A percentile compares a stretch with the other conserved stretches of the same genome.
These are phyloP conservation scores for Picochlorum sp. DNA, from an alignment of 139 green algal genomes.

Conservation along the genomic window DNA sequence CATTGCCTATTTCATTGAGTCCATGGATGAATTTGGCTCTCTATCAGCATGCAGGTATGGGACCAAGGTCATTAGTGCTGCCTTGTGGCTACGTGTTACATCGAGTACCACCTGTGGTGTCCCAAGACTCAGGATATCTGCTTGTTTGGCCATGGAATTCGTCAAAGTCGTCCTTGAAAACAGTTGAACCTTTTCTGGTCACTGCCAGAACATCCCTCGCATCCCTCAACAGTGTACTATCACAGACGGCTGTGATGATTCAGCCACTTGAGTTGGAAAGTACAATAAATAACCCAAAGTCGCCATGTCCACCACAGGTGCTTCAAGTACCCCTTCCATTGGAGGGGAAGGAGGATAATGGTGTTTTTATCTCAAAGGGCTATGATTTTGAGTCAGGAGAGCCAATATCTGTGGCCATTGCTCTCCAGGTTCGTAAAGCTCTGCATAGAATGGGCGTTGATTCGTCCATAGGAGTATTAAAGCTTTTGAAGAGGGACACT, in stretches of 20 bases:
- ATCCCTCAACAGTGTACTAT: slow-evolving; percentile 61
- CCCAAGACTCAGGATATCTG: slow-evolving; percentile 36
- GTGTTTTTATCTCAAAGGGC: no score
- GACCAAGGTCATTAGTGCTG: slow-evolving; percentile 51
- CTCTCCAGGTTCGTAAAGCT: no score
- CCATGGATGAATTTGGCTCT: slow-evolving; percentile 71
- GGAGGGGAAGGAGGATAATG: no score
- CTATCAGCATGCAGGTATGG: slow-evolving; percentile 35
- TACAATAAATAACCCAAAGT: background rate
- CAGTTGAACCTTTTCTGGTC: slow-evolving; percentile 29
- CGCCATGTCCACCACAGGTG: no score
- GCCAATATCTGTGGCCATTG: no score
- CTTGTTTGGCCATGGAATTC: slow-evolving; percentile 48
- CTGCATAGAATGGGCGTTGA: no score
- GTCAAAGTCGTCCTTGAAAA: slow-evolving; percentile 9
- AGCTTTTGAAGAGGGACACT: background rate
- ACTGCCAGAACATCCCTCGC: slow-evolving; percentile 47
- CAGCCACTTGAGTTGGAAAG: slow-evolving; percentile 40
- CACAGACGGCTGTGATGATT: slow-evolving; percentile 53
- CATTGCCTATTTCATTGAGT: slow-evolving; percentile 34
- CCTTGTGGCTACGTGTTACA: slow-evolving; percentile 48
- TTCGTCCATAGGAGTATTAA: background rate
- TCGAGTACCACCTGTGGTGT: slow-evolving; percentile 40
- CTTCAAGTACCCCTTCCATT: slow-evolving; percentile 1
- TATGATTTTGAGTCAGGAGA: no score